A percentile compares a stretch with the other conserved stretches of the same genome.
These are phyloP conservation scores for Rhododendron molle DNA, from an alignment of 148 eudicot species.

Conservation along the genomic window DNA sequence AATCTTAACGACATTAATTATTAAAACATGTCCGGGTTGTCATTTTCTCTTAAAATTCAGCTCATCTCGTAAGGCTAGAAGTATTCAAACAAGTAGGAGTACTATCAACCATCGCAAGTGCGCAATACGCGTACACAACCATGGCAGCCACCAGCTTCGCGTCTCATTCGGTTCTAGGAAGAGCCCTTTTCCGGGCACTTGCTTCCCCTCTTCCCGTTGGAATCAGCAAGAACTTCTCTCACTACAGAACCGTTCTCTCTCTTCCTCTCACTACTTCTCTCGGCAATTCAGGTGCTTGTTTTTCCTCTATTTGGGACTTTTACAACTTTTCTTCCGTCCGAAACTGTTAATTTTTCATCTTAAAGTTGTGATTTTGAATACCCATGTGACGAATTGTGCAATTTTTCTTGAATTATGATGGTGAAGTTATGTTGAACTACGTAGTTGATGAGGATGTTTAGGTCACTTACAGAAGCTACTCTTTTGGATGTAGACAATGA, in stretches of 20 bases:
- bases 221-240: neutral
- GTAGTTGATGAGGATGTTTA: neutral
- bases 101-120: neutral
- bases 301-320: neutral
- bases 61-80: no score
- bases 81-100: no score
- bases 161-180: conserved; percentile 16
- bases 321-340: neutral
- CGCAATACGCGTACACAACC: conserved; percentile 2
- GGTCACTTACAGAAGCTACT: neutral
- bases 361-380: neutral
- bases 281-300: conserved; percentile 18
- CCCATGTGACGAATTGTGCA: neutral
- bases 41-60: no score
- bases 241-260: conserved; percentile 9
- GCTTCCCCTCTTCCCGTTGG: neutral
- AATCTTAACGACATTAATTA: no score
- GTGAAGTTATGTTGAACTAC: neutral
- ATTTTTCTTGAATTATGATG: neutral
- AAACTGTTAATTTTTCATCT: neutral
- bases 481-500: neutral
- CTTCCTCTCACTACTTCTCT: conserved; percentile 6
- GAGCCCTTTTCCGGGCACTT: conserved; percentile 10
- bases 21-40: no score
- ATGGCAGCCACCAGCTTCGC: conserved; percentile 22